A percentile compares a stretch with the other conserved stretches of the same genome.
Evolutionary conservation across 148 eudicot species (phyloP).

Genomic region (Amaranthus hypochondriacus): DNA sequence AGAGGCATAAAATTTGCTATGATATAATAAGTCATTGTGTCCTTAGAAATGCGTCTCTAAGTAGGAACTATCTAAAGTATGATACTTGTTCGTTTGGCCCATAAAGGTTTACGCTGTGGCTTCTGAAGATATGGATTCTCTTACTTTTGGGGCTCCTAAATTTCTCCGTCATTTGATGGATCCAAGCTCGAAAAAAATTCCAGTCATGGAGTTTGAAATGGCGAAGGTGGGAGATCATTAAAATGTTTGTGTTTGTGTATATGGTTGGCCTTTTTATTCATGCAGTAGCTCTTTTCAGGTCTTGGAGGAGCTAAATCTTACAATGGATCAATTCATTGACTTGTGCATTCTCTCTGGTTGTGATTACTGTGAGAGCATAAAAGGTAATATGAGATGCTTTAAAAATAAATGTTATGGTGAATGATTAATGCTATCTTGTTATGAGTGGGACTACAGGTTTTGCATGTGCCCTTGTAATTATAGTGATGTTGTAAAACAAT

Average conservation of each 20-base stretch:
- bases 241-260: not conserved
- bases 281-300: constrained; percentile 42
- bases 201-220: constrained; percentile 97
- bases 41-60: not conserved
- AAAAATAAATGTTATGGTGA: not conserved
- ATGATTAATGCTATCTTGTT: constrained; percentile 1
- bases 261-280: not conserved
- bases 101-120: constrained; percentile 92
- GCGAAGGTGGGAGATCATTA: constrained; percentile 52
- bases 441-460: not conserved
- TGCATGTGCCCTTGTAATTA: no score
- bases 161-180: constrained; percentile 98
- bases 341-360: constrained; percentile 97
- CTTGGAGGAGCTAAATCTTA: constrained; percentile 79
- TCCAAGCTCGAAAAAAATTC: constrained; percentile 92
- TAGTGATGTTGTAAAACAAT: no score
- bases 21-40: not conserved
- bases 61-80: not conserved
- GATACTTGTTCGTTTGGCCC: not conserved
- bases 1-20: not conserved
- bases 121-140: constrained; percentile 97
- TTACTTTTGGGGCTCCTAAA: constrained; percentile 93
- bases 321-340: constrained; percentile 98
- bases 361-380: constrained; percentile 92
- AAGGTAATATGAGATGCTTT: constrained; percentile 43